Conservation (phyloP, 2,329 filamentous ascomycete species). For the Aspergillus texensis region DNA sequence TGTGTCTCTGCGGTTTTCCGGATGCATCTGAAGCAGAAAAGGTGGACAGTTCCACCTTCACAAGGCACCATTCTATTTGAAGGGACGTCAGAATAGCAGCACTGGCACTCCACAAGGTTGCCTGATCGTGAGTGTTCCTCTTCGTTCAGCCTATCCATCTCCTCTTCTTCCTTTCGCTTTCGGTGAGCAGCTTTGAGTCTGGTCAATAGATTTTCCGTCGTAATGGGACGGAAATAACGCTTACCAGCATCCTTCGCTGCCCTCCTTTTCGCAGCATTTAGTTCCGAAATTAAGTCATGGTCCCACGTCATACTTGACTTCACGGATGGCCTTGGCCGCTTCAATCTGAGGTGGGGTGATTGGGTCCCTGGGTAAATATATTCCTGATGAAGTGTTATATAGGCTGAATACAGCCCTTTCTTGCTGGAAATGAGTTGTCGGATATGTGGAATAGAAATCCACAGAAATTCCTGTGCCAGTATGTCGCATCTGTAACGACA, state of each 20-base stretch:
- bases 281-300: conserved; percentile 16
- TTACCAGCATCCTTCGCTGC: conserved; percentile 24
- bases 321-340: conserved; percentile 14
- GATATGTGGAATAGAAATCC: conserved; percentile 42
- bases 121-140: conserved; percentile 49
- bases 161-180: conserved; percentile 26
- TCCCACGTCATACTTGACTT: background rate
- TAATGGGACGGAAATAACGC: background rate
- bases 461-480: conserved; percentile 39
- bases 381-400: conserved; percentile 29
- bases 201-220: background rate
- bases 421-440: conserved; percentile 34
- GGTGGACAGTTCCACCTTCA: conserved; percentile 59
- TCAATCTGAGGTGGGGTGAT: conserved; percentile 24
- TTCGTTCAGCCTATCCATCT: conserved; percentile 37
- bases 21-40: conserved; percentile 72
- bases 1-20: conserved; percentile 66
- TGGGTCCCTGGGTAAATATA: conserved; percentile 11
- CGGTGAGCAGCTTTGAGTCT: conserved; percentile 14
- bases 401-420: conserved; percentile 34
- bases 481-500: conserved; percentile 26
- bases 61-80: conserved; percentile 72
- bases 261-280: conserved; percentile 30
- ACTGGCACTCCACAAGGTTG: conserved; percentile 67
- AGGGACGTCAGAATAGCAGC: conserved; percentile 70